Evolutionary conservation across 805 yeast species (phyloP).

Genomic region (Debaryomyces castellii): DNA sequence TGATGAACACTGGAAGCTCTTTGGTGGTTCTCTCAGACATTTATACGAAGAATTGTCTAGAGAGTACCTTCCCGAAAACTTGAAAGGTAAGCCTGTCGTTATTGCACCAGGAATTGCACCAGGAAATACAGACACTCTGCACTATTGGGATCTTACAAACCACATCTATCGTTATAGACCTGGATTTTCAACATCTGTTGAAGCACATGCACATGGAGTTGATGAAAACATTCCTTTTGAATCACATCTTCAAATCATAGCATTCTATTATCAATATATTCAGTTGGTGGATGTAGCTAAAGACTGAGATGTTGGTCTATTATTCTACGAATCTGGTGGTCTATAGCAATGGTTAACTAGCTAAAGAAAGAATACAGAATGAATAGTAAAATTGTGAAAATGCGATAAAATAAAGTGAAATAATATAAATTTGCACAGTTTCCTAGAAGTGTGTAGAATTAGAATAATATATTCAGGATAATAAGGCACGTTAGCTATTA

Average conservation of each 20-base stretch:
- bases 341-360: too few relatives aligned
- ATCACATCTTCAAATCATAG: slow-evolving; percentile 55
- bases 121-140: slow-evolving; percentile 65
- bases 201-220: slow-evolving; percentile 53
- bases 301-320: neutral
- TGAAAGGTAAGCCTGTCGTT: slow-evolving; percentile 22
- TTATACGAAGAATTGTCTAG: slow-evolving; percentile 34
- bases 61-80: slow-evolving; percentile 4
- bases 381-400: neutral
- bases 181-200: slow-evolving; percentile 31
- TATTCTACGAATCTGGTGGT: neutral
- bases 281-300: slow-evolving; percentile 31
- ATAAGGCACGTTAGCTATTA: too few relatives aligned
- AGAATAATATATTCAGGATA: too few relatives aligned
- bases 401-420: neutral
- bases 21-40: slow-evolving; percentile 40
- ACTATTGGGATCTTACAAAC: slow-evolving; percentile 57
- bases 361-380: too few relatives aligned
- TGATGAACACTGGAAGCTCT: slow-evolving; percentile 32
- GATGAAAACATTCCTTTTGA: slow-evolving; percentile 55
- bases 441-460: too few relatives aligned
- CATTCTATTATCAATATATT: slow-evolving; percentile 51
- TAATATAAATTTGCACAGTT: too few relatives aligned
- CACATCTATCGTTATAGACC: slow-evolving; percentile 61
- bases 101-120: slow-evolving; percentile 58